Base-by-base conservation (phyloP, 1,284 basidiomycete species). In the Bjerkandera adusta region DNA sequence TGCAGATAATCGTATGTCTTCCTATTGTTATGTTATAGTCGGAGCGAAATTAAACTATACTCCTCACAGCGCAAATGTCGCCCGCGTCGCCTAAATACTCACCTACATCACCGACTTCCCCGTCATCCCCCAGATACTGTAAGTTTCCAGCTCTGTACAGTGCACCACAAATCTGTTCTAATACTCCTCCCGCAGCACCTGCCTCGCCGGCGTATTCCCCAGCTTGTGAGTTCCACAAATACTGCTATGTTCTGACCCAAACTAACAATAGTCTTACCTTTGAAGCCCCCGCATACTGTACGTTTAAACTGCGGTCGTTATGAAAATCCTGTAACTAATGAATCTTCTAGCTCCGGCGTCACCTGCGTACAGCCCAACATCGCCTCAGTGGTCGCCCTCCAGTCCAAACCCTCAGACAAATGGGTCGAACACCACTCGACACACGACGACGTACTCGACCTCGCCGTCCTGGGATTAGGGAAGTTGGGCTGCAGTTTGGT, bases 71-170 rank as follows among this genome's bases (percentile, higher is more conserved):
- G 15, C 83, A 89, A 49, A 82, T 88, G 73, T 91, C 88, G 22
- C 89, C 91, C 0, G 81, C 90, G 5, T 91, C 88, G 29, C 91
- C 90, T 3, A 85, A 85, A 61, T 92, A 92, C 65, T 92, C 90
- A 22, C 87, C 89, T 5, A 89, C 87, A 0, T 89, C 87, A 1
- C 88, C 88, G 1, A 81, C 84, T 38, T 92, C 89, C 1, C 90
- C 91, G 0, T 77, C 90, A 1, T 92, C 89, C 35, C 92, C 92
- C 38, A 89, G 86, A 72, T 95, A 92, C 67, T 92, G 82, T 90
- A 68, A 60, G 88, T 73, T 38, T 51, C 16, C 47, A 16, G n/a
- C 42, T 36, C 47, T 41, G 20, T 57, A 5, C 54, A 87, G 86
- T 85, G 43, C 85, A 86, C n/a, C n/a, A n/a, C 13, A 3, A 15